phyloP scores from a whole-genome alignment of 768 basidiomycete species.

The Boletus coccyginus region DNA sequence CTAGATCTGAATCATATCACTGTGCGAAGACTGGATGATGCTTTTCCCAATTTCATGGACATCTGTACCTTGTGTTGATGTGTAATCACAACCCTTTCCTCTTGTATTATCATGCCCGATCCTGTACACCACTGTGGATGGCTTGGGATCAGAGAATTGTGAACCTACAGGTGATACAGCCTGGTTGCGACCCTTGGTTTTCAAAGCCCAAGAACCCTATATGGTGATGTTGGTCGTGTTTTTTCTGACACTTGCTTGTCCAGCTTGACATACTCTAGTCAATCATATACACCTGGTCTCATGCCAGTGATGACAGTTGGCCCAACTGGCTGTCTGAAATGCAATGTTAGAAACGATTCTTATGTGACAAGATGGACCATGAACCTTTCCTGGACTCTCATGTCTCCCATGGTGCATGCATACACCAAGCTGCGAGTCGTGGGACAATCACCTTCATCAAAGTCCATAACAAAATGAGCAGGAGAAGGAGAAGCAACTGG shows the following conservation, averaged over 20 bases:
- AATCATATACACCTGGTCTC: background rate
- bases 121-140: background rate
- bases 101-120: background rate
- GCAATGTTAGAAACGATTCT: background rate
- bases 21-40: background rate
- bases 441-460: background rate
- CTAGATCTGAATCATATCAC: background rate
- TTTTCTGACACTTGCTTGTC: background rate
- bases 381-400: background rate
- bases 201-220: background rate
- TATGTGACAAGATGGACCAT: background rate
- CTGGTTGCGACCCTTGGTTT: background rate
- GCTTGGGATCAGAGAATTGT: background rate
- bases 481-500: background rate
- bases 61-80: background rate
- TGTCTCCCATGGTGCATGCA: background rate
- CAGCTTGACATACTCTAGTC: background rate
- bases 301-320: background rate
- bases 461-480: background rate
- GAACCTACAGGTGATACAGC: background rate
- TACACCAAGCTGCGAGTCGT: background rate
- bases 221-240: background rate
- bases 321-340: constrained; percentile 1
- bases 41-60: background rate
- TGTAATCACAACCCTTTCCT: background rate